These are phyloP conservation scores for Fusarium floridanum DNA, from an alignment of 2,329 filamentous ascomycete genomes.

Conservation along the genomic window DNA sequence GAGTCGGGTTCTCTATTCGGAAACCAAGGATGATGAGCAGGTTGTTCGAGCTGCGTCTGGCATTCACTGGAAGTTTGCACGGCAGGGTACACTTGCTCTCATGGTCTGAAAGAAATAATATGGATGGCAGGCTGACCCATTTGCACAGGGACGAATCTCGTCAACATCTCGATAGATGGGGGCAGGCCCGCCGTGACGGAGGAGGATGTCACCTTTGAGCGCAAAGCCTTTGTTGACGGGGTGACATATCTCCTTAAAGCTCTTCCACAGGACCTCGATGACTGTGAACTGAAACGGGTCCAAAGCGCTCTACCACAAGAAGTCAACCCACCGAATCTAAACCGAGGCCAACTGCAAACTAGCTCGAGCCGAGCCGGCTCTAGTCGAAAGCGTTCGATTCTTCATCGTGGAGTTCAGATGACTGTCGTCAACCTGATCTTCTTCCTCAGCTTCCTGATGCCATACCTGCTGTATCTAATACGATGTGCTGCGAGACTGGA, in stretches of 20 bases:
- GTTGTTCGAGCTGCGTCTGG: conserved; percentile 47
- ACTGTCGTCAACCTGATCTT: conserved; percentile 71
- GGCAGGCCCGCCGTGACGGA: conserved; percentile 41
- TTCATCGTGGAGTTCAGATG: conserved; percentile 70
- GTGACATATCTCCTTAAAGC: conserved; percentile 74
- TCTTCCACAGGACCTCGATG: conserved; percentile 68
- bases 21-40: conserved; percentile 37
- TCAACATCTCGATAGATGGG: conserved; percentile 47
- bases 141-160: conserved; percentile 43
- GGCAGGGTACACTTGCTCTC: conserved; percentile 46
- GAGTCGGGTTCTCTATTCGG: conserved; percentile 45
- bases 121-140: conserved; percentile 4
- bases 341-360: conserved; percentile 5
- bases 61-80: conserved; percentile 51
- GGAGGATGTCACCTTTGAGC: conserved; percentile 54
- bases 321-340: conserved; percentile 12
- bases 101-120: neutral
- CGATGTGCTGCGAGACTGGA: conserved; percentile 72
- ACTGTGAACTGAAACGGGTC: conserved; percentile 62
- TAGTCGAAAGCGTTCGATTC: conserved; percentile 57
- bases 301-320: conserved; percentile 45
- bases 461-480: conserved; percentile 69
- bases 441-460: conserved; percentile 69
- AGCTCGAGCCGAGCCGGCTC: neutral
- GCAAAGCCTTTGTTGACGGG: conserved; percentile 74